A percentile compares a stretch with the other conserved stretches of the same genome.
These are phyloP conservation scores for Apiospora koreana DNA, from an alignment of 2,329 filamentous ascomycete species.

Conservation along the genomic window DNA sequence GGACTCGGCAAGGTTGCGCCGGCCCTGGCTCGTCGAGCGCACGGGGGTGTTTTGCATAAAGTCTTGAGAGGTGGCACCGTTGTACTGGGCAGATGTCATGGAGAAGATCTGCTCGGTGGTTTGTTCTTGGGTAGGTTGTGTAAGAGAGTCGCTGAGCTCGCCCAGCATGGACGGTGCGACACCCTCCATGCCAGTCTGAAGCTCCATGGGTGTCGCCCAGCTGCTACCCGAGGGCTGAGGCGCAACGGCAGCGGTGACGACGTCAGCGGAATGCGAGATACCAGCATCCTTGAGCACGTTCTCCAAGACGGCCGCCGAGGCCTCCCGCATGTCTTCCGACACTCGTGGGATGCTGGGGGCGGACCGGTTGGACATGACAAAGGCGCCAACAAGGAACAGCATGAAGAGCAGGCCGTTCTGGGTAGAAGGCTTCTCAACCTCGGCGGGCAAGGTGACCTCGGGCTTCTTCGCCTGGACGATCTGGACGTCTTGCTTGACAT, in stretches of 20 bases:
- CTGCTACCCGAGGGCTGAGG: slow-evolving; percentile 54
- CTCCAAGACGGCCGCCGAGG: slow-evolving; percentile 75
- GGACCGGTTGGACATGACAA: slow-evolving; percentile 85
- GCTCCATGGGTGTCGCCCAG: slow-evolving; percentile 45
- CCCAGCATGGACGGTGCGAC: slow-evolving; percentile 63
- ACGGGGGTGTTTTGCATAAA: slow-evolving; percentile 62
- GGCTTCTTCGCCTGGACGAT: slow-evolving; percentile 56
- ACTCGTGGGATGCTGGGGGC: slow-evolving; percentile 72
- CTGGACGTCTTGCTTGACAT: slow-evolving; percentile 62
- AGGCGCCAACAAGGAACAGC: slow-evolving; percentile 94
- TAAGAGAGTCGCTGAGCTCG: slow-evolving; percentile 67
- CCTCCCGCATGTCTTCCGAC: slow-evolving; percentile 77
- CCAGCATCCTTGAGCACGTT: slow-evolving; percentile 82
- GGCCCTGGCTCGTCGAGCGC: slow-evolving; percentile 60
- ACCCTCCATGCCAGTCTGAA: slow-evolving; percentile 47
- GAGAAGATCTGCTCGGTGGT: slow-evolving; percentile 86
- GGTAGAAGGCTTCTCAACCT: slow-evolving; percentile 66
- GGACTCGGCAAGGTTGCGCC: slow-evolving; percentile 77
- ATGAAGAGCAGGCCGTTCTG: slow-evolving; percentile 86
- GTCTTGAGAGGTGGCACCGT: slow-evolving; percentile 75
- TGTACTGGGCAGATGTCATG: slow-evolving; percentile 85
- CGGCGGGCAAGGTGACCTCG: slow-evolving; percentile 45
- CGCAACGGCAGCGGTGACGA: slow-evolving; percentile 44
- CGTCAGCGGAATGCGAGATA: slow-evolving; percentile 48
- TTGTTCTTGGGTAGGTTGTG: slow-evolving; percentile 79